Conservation (phyloP, 768 basidiomycete species). For the Daedalea quercina region DNA sequence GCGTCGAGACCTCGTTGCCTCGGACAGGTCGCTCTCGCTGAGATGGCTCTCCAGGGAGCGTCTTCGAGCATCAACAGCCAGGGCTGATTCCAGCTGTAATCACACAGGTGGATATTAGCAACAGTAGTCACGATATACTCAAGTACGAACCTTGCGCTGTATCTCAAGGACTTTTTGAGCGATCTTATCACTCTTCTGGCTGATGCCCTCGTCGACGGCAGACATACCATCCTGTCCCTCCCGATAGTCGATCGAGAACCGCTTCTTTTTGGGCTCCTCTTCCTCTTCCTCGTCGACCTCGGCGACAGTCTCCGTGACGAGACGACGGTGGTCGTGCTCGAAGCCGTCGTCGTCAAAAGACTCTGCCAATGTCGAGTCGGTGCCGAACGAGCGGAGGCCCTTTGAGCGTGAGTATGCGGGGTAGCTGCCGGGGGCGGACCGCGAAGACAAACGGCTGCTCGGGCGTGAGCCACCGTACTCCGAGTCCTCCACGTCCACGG, state of each 20-base stretch:
- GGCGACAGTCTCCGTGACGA: slow-evolving; percentile 46
- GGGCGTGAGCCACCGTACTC: slow-evolving; percentile 70
- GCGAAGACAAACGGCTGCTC: slow-evolving; percentile 58
- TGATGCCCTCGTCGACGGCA: slow-evolving; percentile 84
- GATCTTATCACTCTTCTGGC: slow-evolving; percentile 79
- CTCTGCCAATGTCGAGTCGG: slow-evolving; percentile 78
- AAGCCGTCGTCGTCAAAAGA: slow-evolving; percentile 41
- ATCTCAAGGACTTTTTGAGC: slow-evolving; percentile 85
- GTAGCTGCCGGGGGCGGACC: slow-evolving; percentile 36
- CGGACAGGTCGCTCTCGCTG: slow-evolving; percentile 37
- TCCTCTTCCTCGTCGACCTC: slow-evolving; percentile 53
- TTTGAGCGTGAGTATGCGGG: slow-evolving; percentile 52
- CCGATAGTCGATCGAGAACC: slow-evolving; percentile 67
- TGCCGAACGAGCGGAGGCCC: slow-evolving; percentile 60
- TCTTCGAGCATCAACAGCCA: slow-evolving; percentile 50
- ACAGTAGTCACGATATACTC: neutral
- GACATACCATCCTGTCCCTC: slow-evolving; percentile 74
- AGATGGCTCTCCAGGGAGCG: slow-evolving; percentile 33
- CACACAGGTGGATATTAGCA: neutral
- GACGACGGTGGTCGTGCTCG: slow-evolving; percentile 28
- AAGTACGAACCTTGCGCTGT: slow-evolving; percentile 71
- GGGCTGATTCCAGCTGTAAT: slow-evolving; percentile 67
- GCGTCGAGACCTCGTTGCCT: slow-evolving; percentile 10
- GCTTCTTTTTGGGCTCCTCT: slow-evolving; percentile 51
- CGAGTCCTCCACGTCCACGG: slow-evolving; percentile 71